Evolutionary conservation across 768 basidiomycete genomes (phyloP).

Genomic region (Coprinellus micaceus): DNA sequence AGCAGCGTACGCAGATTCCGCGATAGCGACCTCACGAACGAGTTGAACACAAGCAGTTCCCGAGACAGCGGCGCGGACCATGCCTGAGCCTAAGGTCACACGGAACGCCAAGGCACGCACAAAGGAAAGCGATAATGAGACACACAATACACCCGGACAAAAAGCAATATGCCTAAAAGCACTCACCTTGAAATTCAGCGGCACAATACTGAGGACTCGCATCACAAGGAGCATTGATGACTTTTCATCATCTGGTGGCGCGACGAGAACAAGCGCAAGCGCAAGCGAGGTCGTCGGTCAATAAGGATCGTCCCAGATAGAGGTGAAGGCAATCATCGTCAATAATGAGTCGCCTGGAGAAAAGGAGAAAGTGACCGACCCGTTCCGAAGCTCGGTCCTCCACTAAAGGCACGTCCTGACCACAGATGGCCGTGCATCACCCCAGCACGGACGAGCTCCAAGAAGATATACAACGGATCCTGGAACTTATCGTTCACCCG

Average conservation of each 20-base stretch:
- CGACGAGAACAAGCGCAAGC: constrained; percentile 8
- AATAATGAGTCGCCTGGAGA: no score
- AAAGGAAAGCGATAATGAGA: no score
- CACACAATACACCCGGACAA: no score
- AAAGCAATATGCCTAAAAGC: constrained; percentile 6
- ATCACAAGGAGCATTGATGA: constrained; percentile 90
- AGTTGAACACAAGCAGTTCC: constrained; percentile 96
- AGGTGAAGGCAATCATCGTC: no score
- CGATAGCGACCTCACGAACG: constrained; percentile 88
- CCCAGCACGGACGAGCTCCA: constrained; percentile 94
- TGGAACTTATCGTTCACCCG: constrained; percentile 98
- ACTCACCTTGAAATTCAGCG: constrained; percentile 87
- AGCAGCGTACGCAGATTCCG: constrained; percentile 86
- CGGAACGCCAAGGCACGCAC: no score
- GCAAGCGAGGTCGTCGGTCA: no score
- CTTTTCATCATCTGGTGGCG: constrained; percentile 80
- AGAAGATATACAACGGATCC: constrained; percentile 89
- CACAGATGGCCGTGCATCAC: constrained; percentile 94
- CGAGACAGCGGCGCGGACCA: constrained; percentile 97
- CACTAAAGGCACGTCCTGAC: constrained; percentile 85
- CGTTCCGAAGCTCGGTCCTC: constrained; percentile 91
- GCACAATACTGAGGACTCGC: constrained; percentile 93
- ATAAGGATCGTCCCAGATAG: no score
- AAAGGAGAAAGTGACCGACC: constrained; percentile 45
- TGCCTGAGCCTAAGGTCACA: constrained; percentile 77